phyloP scores from a whole-genome alignment of 352 stramenopile genomes.

The Vaucheria bursata region DNA sequence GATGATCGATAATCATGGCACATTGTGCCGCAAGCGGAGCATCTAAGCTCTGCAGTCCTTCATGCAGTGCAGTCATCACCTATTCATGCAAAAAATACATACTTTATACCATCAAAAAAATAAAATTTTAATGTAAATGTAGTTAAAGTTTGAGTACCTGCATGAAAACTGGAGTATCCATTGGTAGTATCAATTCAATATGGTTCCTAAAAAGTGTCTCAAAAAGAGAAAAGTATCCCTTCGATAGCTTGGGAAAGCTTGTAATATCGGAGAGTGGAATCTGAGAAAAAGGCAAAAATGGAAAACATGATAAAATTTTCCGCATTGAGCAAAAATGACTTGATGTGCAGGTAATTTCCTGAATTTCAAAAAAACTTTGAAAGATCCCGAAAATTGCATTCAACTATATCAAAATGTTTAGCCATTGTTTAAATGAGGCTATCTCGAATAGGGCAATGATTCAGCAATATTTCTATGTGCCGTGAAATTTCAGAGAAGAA shows the following conservation, averaged over 20 bases:
- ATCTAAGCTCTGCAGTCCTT: conserved; percentile 65
- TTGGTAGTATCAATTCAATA: conserved; percentile 77
- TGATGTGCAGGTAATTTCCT: too few relatives aligned
- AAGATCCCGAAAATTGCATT: too few relatives aligned
- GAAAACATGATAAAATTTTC: too few relatives aligned
- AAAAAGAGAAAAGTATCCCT: conserved; percentile 93
- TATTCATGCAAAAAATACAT: too few relatives aligned
- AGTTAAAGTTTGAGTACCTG: too few relatives aligned
- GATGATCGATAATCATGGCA: conserved; percentile 88
- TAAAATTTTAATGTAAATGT: neutral
- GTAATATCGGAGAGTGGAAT: conserved; percentile 91
- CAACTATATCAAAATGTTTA: too few relatives aligned
- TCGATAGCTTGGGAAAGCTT: conserved; percentile 92
- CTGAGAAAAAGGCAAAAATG: too few relatives aligned
- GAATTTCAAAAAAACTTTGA: too few relatives aligned
- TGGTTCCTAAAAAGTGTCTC: conserved; percentile 97
- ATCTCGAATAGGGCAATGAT: too few relatives aligned
- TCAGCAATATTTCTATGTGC: too few relatives aligned
- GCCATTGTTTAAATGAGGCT: too few relatives aligned
- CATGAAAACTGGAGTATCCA: conserved; percentile 86
- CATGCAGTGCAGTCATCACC: conserved; percentile 45
- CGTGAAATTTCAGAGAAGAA: neutral
- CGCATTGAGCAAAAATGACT: too few relatives aligned
- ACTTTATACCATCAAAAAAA: neutral
- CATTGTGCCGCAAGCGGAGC: conserved; percentile 82